Conservation (phyloP, 805 yeast species). For the Barnettozyma salicaria region DNA sequence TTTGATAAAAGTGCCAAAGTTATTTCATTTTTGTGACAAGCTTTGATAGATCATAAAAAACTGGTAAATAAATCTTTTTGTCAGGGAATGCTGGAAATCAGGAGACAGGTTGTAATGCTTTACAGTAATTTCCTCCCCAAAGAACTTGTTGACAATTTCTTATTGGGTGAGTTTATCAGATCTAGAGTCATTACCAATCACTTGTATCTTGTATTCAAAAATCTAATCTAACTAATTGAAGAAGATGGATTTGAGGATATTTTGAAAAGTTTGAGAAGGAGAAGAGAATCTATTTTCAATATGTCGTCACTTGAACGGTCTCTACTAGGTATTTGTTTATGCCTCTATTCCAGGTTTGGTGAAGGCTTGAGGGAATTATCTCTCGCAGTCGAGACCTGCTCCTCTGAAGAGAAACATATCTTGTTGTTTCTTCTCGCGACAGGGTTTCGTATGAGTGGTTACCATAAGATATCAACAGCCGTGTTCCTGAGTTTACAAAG, state of each 20-base stretch:
- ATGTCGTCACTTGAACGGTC: slow-evolving; percentile 1
- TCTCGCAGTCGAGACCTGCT: slow-evolving; percentile 2
- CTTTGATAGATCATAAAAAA: too few relatives aligned
- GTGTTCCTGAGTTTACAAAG: neutral
- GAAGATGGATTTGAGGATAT: neutral
- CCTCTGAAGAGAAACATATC: neutral
- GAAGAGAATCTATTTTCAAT: neutral
- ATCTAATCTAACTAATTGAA: neutral
- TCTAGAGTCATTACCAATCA: neutral
- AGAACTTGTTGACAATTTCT: too few relatives aligned
- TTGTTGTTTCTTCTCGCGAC: slow-evolving; percentile 1
- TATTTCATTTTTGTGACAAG: too few relatives aligned
- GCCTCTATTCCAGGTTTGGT: neutral
- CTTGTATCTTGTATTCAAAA: too few relatives aligned
- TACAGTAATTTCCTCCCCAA: too few relatives aligned
- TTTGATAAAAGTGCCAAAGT: too few relatives aligned
- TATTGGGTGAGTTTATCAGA: neutral
- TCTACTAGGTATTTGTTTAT: slow-evolving; percentile 3
- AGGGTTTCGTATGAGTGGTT: neutral
- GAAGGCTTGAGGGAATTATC: slow-evolving; percentile 8
- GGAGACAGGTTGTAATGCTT: too few relatives aligned
- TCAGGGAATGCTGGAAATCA: too few relatives aligned
- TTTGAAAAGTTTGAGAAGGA: neutral
- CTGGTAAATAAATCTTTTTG: too few relatives aligned
- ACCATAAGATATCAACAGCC: neutral